These are phyloP conservation scores for Aspergillaceae sp. DNA, from an alignment of 2,329 filamentous ascomycete genomes.

Conservation along the genomic window DNA sequence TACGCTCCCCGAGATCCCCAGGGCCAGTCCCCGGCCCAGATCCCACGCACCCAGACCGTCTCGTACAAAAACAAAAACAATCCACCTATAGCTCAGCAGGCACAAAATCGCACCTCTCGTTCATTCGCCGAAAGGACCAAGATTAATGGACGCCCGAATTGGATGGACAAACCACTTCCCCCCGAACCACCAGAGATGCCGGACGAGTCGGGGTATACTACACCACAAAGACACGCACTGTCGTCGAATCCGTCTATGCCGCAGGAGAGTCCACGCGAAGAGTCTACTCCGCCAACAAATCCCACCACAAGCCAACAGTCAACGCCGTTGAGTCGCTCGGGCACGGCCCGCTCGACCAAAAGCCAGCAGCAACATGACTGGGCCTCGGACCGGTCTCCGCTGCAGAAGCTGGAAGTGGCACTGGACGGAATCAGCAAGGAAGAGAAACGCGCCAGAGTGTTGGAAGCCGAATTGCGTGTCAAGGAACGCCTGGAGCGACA, in stretches of 20 bases:
- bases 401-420: slow-evolving; percentile 87
- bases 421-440: slow-evolving; percentile 91
- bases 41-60: slow-evolving; percentile 50
- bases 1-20: slow-evolving; percentile 38
- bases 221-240: not conserved
- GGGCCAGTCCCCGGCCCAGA: slow-evolving; percentile 55
- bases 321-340: slow-evolving; percentile 23
- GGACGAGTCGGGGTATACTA: slow-evolving; percentile 3
- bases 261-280: slow-evolving; percentile 1
- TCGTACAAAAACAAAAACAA: slow-evolving; percentile 49
- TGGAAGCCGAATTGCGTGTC: slow-evolving; percentile 69
- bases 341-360: slow-evolving; percentile 20
- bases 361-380: slow-evolving; percentile 40
- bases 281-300: slow-evolving; percentile 7
- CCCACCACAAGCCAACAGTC: slow-evolving; percentile 10
- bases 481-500: slow-evolving; percentile 45
- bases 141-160: slow-evolving; percentile 7
- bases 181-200: slow-evolving; percentile 4
- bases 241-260: not conserved
- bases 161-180: slow-evolving; percentile 7
- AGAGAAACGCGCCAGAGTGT: slow-evolving; percentile 76
- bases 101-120: slow-evolving; percentile 7
- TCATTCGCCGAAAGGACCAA: slow-evolving; percentile 20
- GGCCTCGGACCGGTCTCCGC: slow-evolving; percentile 75
- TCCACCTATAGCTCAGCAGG: slow-evolving; percentile 14